These are phyloP conservation scores for Cavenderia fasciculata DNA, from an alignment of 78 protist species.

Conservation along the genomic window DNA sequence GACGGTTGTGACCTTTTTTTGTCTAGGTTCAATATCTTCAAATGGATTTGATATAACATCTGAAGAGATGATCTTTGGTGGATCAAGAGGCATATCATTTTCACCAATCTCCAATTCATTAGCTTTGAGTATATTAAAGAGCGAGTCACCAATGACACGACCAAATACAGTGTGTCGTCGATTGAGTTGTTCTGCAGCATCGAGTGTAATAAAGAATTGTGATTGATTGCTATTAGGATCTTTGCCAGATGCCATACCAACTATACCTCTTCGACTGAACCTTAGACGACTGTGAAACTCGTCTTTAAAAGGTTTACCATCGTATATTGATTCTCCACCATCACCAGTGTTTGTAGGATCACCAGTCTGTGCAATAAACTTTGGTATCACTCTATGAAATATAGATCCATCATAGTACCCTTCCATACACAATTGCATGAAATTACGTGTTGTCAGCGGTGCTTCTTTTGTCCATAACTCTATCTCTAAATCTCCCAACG, in stretches of 20 bases:
- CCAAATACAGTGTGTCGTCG: constrained; percentile 96
- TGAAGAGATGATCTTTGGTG: constrained; percentile 74
- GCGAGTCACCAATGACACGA: constrained; percentile 86
- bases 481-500: constrained; percentile 90
- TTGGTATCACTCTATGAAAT: constrained; percentile 92
- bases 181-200: constrained; percentile 81
- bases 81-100: constrained; percentile 89
- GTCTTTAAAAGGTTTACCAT: constrained; percentile 86
- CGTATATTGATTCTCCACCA: constrained; percentile 92
- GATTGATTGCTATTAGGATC: constrained; percentile 82
- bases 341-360: constrained; percentile 96
- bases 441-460: constrained; percentile 90
- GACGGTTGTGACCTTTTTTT: not conserved
- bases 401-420: constrained; percentile 91
- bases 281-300: constrained; percentile 92
- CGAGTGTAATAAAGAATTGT: constrained; percentile 96
- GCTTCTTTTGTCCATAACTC: constrained; percentile 96
- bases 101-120: constrained; percentile 86
- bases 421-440: constrained; percentile 89
- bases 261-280: constrained; percentile 81
- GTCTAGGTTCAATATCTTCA: constrained; percentile 89
- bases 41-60: constrained; percentile 94
- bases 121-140: constrained; percentile 83
- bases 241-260: constrained; percentile 79
- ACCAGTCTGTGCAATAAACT: constrained; percentile 94